These are phyloP conservation scores for Candida xyloterini DNA, from an alignment of 805 yeast genomes.

Conservation along the genomic window DNA sequence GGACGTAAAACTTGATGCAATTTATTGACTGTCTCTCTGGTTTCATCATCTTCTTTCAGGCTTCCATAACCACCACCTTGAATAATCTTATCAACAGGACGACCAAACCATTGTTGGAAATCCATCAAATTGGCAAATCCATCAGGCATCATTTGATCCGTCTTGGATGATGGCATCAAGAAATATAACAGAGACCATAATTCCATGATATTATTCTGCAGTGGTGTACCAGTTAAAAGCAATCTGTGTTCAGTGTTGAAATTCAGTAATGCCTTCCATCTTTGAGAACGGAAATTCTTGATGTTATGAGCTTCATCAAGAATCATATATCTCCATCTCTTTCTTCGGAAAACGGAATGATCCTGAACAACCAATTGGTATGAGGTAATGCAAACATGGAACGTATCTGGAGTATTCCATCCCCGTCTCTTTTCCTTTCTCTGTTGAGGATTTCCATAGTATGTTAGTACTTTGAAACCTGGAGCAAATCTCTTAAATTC, in stretches of 20 bases:
- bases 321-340: constrained; percentile 95
- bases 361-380: constrained; percentile 98
- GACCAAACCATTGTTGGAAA: constrained; percentile 98
- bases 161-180: constrained; percentile 85
- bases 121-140: constrained; percentile 96
- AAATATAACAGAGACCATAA: constrained; percentile 94
- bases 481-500: constrained; percentile 98
- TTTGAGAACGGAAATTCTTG: constrained; percentile 90
- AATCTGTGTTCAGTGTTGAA: constrained; percentile 89
- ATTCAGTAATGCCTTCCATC: constrained; percentile 95
- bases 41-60: constrained; percentile 63
- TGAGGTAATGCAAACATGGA: constrained; percentile 95
- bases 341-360: constrained; percentile 87
- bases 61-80: constrained; percentile 56
- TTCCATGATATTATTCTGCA: constrained; percentile 92
- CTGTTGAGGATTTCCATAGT: constrained; percentile 96
- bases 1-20: constrained; percentile 94
- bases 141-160: constrained; percentile 71
- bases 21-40: constrained; percentile 79
- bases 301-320: constrained; percentile 98
- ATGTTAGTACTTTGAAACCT: constrained; percentile 91
- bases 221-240: constrained; percentile 92
- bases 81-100: constrained; percentile 88
- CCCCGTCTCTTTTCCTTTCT: constrained; percentile 94
- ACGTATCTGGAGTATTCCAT: constrained; percentile 94